These are phyloP conservation scores for Mycena filopes DNA, from an alignment of 768 basidiomycete genomes.

Conservation along the genomic window DNA sequence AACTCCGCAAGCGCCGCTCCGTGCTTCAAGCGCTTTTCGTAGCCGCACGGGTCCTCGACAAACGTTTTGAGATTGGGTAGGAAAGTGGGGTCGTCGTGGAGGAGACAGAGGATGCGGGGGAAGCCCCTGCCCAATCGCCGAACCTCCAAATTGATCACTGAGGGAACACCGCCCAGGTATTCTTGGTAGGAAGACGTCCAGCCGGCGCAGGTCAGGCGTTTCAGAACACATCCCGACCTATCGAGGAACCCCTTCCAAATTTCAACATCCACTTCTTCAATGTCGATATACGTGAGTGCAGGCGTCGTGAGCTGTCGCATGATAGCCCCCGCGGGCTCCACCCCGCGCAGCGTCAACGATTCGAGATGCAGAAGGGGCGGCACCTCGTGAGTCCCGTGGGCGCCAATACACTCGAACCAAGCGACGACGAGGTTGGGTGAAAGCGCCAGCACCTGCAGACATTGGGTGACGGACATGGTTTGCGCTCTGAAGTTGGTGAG, in stretches of 20 bases:
- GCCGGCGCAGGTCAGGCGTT: background rate
- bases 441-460: background rate
- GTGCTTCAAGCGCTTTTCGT: background rate
- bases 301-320: constrained; percentile 14
- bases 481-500: constrained; percentile 2
- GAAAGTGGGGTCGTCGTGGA: background rate
- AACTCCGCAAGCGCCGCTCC: background rate
- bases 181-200: constrained; percentile 10
- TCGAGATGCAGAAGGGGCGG: constrained; percentile 14
- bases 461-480: background rate
- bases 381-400: background rate
- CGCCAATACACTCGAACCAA: background rate
- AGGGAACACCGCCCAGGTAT: background rate
- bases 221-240: constrained; percentile 12
- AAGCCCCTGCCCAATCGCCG: background rate
- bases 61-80: constrained; percentile 13
- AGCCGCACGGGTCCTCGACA: background rate
- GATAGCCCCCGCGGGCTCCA: background rate
- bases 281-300: constrained; percentile 9
- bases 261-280: constrained; percentile 1
- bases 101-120: background rate
- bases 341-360: background rate
- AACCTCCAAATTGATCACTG: background rate
- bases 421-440: constrained; percentile 1
- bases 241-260: constrained; percentile 7